phyloP scores from a whole-genome alignment of 768 basidiomycete genomes.

The Auricularia auricula-judae region DNA sequence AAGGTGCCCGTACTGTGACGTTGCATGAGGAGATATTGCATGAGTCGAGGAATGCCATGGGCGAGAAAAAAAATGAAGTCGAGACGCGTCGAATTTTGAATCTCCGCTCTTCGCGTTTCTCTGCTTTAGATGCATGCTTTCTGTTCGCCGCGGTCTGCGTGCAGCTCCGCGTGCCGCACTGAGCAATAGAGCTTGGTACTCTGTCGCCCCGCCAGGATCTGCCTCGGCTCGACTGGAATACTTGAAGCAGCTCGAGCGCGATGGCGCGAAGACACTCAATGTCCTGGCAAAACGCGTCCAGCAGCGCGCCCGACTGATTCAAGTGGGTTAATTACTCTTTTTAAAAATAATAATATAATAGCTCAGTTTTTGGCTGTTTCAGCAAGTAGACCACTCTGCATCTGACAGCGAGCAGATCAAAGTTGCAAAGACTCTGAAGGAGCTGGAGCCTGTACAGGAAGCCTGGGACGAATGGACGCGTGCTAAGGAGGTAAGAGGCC shows the following conservation, averaged over 20 bases:
- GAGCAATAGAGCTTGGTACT: background rate
- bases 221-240: background rate
- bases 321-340: background rate
- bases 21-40: too few species aligned
- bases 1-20: too few species aligned
- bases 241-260: conserved; percentile 21
- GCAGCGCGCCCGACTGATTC: conserved; percentile 31
- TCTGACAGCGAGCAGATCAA: conserved; percentile 36
- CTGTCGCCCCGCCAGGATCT: background rate
- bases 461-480: conserved; percentile 59
- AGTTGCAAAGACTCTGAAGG: conserved; percentile 51
- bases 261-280: conserved; percentile 41
- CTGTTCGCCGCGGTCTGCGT: background rate
- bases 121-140: background rate
- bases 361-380: too few species aligned
- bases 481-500: conserved; percentile 41
- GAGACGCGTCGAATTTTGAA: too few species aligned
- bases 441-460: conserved; percentile 51
- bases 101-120: too few species aligned
- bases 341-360: background rate
- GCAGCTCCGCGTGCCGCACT: background rate
- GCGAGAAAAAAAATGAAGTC: too few species aligned
- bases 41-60: too few species aligned
- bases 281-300: conserved; percentile 44
- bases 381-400: conserved; percentile 1